Base-by-base conservation (phyloP, 371 early-diverging fungal species). In the Basidiobolus meristosporus region DNA sequence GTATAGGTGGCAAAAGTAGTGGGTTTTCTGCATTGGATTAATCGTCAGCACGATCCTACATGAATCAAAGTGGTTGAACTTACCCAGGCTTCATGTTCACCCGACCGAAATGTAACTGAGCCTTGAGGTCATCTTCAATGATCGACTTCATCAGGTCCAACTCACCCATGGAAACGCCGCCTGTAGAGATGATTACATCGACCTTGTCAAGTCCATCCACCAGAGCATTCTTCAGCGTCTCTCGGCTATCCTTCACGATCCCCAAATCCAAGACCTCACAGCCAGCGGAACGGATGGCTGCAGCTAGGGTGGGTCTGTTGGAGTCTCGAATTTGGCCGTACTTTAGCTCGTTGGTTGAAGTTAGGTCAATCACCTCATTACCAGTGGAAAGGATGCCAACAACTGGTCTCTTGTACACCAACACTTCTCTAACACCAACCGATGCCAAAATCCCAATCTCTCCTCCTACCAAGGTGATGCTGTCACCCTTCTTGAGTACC, bases 91-190 rank as follows among this genome's bases (percentile, higher is more conserved):
- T 90, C 78, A 93, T 77, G 40, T 62, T 47, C n/a, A 93, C 77
- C 2, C 91, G 67, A 0, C 91, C 91, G 63, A 93, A 90, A 40
- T 78, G 77, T 19, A 90, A 68, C 0, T 51, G 65, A 3, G 83
- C 91, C 3, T 67, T 68, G 11, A 88, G 45, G 14, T 63, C 64
- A 38, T 74, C 72, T 44, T 84, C 84, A 9, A 90, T 50, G 0
- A 83, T 75, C 1, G 85, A 75, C 44, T 90, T 90, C 45, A 93
- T 62, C 31, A 82, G 67, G 56, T 93, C 95, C 30, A 74, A 64
- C 57, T 93, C 90, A 18, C 91, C 91, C 95, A 93, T 93, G 1
- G 87, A 85, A 0, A 90, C 91, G 1, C 90, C 95, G 19, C 95
- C 95, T 0, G 90, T 86, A 1, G 84, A 82, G 16, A 90, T 68